Evolutionary conservation across 2,329 filamentous ascomycete species (phyloP).

Genomic region (Septoria petroselini): DNA sequence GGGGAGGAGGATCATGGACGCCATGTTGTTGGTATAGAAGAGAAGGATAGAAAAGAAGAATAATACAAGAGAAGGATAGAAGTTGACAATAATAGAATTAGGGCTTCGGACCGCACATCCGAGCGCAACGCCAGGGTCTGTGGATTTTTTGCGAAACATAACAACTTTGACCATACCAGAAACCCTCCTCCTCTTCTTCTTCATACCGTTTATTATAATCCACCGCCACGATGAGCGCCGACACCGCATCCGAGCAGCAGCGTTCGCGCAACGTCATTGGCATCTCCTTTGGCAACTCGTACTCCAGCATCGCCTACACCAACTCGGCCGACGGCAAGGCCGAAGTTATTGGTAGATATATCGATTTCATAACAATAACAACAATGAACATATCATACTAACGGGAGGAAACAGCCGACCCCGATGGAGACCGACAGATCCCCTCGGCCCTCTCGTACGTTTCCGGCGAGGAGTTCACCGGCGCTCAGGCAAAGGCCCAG

Average conservation of each 20-base stretch:
- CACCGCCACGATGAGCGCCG: slow-evolving; percentile 49
- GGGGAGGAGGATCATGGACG: slow-evolving; percentile 67
- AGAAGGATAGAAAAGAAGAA: too few species aligned
- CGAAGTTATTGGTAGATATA: slow-evolving; percentile 73
- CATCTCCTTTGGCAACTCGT: slow-evolving; percentile 96
- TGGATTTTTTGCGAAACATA: slow-evolving; percentile 11
- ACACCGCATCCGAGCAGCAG: slow-evolving; percentile 46
- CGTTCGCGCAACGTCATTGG: slow-evolving; percentile 65
- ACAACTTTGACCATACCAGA: too few species aligned
- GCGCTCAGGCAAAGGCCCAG: slow-evolving; percentile 90
- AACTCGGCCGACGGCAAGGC: slow-evolving; percentile 76
- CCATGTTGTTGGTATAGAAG: too few species aligned
- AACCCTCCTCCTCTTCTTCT: too few species aligned
- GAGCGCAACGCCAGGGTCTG: slow-evolving; percentile 4
- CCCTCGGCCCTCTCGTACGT: slow-evolving; percentile 92
- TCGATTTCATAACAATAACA: too few species aligned
- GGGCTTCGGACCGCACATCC: background rate
- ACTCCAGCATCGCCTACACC: slow-evolving; percentile 94
- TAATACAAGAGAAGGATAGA: too few species aligned
- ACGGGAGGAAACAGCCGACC: slow-evolving; percentile 63
- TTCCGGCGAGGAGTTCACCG: slow-evolving; percentile 93
- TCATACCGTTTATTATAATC: too few species aligned
- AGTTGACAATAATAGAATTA: too few species aligned
- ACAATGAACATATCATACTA: background rate
- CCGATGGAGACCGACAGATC: slow-evolving; percentile 98